phyloP scores from a whole-genome alignment of 108 stramenopile genomes.

The Mediolabrus comicus region DNA sequence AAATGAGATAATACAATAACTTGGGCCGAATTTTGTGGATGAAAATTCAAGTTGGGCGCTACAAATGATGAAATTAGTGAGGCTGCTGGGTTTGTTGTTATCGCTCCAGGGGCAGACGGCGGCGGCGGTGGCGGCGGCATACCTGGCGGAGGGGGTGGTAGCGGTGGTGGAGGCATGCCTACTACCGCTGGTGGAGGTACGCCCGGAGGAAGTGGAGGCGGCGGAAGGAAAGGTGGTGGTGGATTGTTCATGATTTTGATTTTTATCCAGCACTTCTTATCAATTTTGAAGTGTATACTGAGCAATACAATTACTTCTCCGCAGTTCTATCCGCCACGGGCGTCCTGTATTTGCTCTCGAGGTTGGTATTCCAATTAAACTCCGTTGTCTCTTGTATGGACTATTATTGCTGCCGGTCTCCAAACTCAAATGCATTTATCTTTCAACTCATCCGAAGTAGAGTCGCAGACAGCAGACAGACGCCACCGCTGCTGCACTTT shows the following conservation, averaged over 20 bases:
- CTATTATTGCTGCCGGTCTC: too few species aligned
- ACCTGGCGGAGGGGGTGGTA: neutral
- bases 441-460: too few species aligned
- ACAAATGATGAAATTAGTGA: neutral
- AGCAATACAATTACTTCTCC: too few species aligned
- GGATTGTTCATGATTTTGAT: neutral
- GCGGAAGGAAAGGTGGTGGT: constrained; percentile 1
- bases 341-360: too few species aligned
- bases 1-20: constrained; percentile 26
- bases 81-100: neutral
- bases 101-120: constrained; percentile 25
- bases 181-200: constrained; percentile 10
- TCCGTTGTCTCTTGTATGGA: too few species aligned
- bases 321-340: too few species aligned
- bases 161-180: constrained; percentile 17
- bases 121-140: constrained; percentile 1
- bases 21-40: constrained; percentile 32
- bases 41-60: constrained; percentile 2
- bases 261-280: constrained; percentile 1
- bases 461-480: too few species aligned
- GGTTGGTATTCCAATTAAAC: too few species aligned
- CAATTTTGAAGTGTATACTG: too few species aligned
- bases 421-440: too few species aligned
- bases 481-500: too few species aligned
- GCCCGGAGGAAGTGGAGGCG: constrained; percentile 12